Conservation (phyloP, 2,329 filamentous ascomycete species). For the Ophiocordyceps camponoti-leonardi region DNA sequence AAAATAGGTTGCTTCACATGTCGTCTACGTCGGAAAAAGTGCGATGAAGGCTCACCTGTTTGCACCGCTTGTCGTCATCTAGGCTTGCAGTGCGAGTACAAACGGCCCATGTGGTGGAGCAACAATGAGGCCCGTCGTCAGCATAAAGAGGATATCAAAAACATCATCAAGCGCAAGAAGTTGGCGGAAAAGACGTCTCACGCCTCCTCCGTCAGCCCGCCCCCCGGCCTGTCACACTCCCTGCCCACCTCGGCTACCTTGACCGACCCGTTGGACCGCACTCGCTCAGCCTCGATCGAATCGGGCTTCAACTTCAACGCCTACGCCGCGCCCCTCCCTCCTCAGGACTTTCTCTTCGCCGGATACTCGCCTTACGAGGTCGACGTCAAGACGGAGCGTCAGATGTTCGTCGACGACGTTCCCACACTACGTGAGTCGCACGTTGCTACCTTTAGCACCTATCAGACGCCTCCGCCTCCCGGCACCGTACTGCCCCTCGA, state of each 20-base stretch:
- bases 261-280: constrained; percentile 56
- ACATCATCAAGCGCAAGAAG: constrained; percentile 95
- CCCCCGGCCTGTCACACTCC: constrained; percentile 66
- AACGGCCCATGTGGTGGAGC: constrained; percentile 92
- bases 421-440: constrained; percentile 74
- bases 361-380: constrained; percentile 72
- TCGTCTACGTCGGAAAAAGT: constrained; percentile 51
- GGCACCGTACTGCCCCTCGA: constrained; percentile 48
- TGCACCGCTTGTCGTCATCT: constrained; percentile 57
- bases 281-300: constrained; percentile 61
- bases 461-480: constrained; percentile 57
- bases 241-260: constrained; percentile 66
- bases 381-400: constrained; percentile 87
- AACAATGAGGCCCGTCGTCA: constrained; percentile 71
- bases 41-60: constrained; percentile 44
- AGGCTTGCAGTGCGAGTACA: constrained; percentile 84
- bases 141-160: constrained; percentile 93
- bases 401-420: constrained; percentile 85
- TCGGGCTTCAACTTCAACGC: constrained; percentile 63
- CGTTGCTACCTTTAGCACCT: constrained; percentile 86
- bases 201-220: constrained; percentile 42
- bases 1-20: constrained; percentile 48
- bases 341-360: constrained; percentile 34
- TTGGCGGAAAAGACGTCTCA: constrained; percentile 65
- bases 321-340: constrained; percentile 46